These are phyloP conservation scores for Sclerotinia minor DNA, from an alignment of 2,329 filamentous ascomycete genomes.

Conservation along the genomic window DNA sequence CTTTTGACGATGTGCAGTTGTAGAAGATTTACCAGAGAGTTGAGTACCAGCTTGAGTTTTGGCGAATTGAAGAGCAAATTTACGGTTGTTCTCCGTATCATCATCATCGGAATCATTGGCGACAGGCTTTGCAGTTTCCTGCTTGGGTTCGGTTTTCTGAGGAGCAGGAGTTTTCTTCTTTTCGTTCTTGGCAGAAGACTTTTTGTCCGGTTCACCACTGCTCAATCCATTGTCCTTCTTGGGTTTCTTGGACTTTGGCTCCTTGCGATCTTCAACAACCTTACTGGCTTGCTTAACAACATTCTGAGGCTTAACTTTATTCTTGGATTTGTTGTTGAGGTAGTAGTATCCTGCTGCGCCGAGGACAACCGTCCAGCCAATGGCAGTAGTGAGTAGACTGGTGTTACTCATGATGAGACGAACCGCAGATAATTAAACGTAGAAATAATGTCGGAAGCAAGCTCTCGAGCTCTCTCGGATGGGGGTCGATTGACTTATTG, in stretches of 20 bases:
- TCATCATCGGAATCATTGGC: conserved; percentile 31
- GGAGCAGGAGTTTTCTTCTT: conserved; percentile 34
- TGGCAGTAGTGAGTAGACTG: conserved; percentile 41
- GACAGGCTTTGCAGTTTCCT: conserved; percentile 14
- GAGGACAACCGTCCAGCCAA: conserved; percentile 44
- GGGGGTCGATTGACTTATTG: conserved; percentile 19
- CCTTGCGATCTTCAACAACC: conserved; percentile 34
- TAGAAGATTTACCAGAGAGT: conserved; percentile 54
- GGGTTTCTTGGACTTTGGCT: conserved; percentile 36
- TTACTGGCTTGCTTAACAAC: conserved; percentile 31
- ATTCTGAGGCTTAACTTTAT: conserved; percentile 28
- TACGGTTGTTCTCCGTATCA: conserved; percentile 59
- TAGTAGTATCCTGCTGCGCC: conserved; percentile 39
- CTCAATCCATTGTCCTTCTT: conserved; percentile 34
- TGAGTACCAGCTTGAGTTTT: conserved; percentile 67
- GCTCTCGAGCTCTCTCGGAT: conserved; percentile 21
- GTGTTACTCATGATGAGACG: conserved; percentile 28
- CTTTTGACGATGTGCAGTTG: conserved; percentile 48
- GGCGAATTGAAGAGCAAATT: conserved; percentile 74
- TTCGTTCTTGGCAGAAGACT: conserved; percentile 28
- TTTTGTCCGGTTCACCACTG: conserved; percentile 33
- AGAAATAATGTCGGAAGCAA: conserved; percentile 6
- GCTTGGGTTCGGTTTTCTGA: conserved; percentile 20
- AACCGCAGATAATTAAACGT: neutral
- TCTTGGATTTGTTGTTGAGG: conserved; percentile 33